Percentiles rank a stretch among this genome's conserved stretches.
These are phyloP conservation scores for Ophiosphaerella herpotricha DNA, from an alignment of 2,329 filamentous ascomycete genomes.

Conservation along the genomic window DNA sequence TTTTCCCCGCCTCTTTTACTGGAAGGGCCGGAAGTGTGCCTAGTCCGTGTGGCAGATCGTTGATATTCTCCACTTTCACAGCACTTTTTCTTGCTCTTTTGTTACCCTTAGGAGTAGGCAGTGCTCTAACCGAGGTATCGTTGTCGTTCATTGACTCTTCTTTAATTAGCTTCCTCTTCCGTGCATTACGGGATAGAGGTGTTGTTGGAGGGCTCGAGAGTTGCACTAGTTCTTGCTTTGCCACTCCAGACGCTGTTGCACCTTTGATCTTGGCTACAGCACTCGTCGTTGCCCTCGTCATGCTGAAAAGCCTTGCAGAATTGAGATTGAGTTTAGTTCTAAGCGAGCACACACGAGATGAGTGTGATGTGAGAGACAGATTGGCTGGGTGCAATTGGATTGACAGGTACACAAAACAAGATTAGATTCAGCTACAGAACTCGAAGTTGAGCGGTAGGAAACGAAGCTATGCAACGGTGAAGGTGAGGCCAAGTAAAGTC, in stretches of 20 bases:
- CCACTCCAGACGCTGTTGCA: slow-evolving; percentile 7
- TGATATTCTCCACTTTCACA: slow-evolving; percentile 47
- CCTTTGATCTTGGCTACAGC: slow-evolving; percentile 23
- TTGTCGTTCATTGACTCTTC: slow-evolving; percentile 13
- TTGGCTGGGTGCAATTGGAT: slow-evolving; percentile 2
- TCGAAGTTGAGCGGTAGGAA: not conserved
- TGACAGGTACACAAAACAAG: not conserved
- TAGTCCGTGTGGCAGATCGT: slow-evolving; percentile 63
- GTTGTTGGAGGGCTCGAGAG: slow-evolving; percentile 51
- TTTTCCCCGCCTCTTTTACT: slow-evolving; percentile 10
- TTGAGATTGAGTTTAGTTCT: slow-evolving; percentile 1
- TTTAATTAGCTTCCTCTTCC: slow-evolving; percentile 36
- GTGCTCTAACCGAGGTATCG: slow-evolving; percentile 3
- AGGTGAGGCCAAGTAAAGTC: not conserved
- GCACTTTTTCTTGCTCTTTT: slow-evolving; percentile 46
- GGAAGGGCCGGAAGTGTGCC: slow-evolving; percentile 39
- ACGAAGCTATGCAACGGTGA: not conserved
- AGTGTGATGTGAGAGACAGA: slow-evolving; percentile 12
- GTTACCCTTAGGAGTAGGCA: slow-evolving; percentile 25
- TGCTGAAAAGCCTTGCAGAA: slow-evolving; percentile 13
- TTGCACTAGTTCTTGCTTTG: slow-evolving; percentile 39
- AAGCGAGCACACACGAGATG: slow-evolving; percentile 4
- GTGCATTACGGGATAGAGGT: slow-evolving; percentile 34
- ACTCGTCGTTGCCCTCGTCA: slow-evolving; percentile 41
- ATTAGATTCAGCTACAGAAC: not conserved